Evolutionary conservation across 106 monocot species (phyloP).

Genomic region (Dendrobium huoshanense): DNA sequence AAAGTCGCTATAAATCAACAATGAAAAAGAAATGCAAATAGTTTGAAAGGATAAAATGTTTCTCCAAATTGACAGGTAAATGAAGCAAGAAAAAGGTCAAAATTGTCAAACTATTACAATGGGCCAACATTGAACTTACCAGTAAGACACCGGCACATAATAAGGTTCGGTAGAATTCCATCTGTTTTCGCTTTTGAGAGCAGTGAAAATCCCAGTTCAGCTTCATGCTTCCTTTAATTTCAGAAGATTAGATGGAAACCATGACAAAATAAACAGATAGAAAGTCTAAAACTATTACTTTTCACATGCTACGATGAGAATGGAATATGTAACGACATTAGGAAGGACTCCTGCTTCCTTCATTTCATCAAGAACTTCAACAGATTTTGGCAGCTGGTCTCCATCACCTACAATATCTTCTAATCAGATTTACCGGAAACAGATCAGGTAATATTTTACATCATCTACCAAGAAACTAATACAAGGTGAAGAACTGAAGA

Average conservation of each 20-base stretch:
- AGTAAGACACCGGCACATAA: constrained; percentile 68
- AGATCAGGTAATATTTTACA: too few relatives aligned
- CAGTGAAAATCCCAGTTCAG: constrained; percentile 59
- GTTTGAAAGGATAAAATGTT: neutral
- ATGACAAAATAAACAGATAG: constrained; percentile 1
- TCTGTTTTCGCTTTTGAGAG: constrained; percentile 56
- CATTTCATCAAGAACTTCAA: constrained; percentile 75
- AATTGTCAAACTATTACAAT: neutral
- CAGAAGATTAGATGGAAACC: constrained; percentile 18
- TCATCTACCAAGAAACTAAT: neutral
- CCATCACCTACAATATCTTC: constrained; percentile 64
- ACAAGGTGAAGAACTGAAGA: neutral
- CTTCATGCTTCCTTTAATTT: constrained; percentile 63
- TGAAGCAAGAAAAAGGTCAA: neutral
- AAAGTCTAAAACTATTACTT: constrained; percentile 40
- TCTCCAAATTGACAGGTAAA: neutral
- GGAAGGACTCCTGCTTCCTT: constrained; percentile 62
- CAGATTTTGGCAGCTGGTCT: constrained; percentile 55
- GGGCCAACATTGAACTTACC: constrained; percentile 27
- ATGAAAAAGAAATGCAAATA: neutral
- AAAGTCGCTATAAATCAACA: neutral
- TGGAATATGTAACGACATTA: constrained; percentile 71
- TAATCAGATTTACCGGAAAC: too few relatives aligned
- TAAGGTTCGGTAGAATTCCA: constrained; percentile 51
- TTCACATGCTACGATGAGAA: constrained; percentile 90